A percentile compares a stretch with the other conserved stretches of the same genome.
Conservation (phyloP, 1,284 basidiomycete genomes). For the Microbotryomycetes sp. region DNA sequence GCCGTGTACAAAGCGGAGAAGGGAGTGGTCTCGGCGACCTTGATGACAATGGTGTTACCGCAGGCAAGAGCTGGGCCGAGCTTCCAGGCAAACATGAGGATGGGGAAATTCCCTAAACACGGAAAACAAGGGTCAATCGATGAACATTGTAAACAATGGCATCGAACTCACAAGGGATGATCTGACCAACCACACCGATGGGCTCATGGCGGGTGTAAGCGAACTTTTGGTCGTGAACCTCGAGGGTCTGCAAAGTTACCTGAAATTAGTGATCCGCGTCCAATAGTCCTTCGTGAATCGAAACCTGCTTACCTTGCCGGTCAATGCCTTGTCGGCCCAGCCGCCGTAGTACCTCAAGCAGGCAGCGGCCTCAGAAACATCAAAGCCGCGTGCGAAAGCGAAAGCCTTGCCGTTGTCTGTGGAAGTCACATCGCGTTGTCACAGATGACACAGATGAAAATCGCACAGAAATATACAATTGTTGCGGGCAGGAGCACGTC, state of each 20-base stretch:
- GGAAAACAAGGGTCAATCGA: constrained; percentile 1
- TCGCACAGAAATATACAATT: neutral
- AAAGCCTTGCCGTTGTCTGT: constrained; percentile 78
- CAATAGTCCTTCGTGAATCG: neutral
- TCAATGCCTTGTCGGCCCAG: constrained; percentile 68
- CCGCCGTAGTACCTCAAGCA: constrained; percentile 57
- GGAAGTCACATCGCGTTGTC: no score
- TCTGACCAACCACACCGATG: constrained; percentile 79
- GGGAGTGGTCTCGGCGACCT: constrained; percentile 73
- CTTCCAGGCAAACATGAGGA: constrained; percentile 82
- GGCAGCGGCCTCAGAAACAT: constrained; percentile 62
- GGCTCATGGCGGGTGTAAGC: constrained; percentile 85
- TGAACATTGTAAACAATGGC: constrained; percentile 33
- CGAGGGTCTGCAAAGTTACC: constrained; percentile 58
- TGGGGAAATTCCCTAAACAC: constrained; percentile 75
- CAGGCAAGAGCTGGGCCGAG: constrained; percentile 75
- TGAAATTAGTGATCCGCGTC: constrained; percentile 47
- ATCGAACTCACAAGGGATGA: constrained; percentile 51
- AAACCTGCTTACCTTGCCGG: constrained; percentile 40
- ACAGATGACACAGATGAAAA: no score
- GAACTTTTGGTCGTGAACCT: constrained; percentile 63
- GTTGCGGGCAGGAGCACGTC: neutral
- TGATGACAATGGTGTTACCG: constrained; percentile 70
- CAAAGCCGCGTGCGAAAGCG: constrained; percentile 59
- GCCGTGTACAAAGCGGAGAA: constrained; percentile 54